Conservation (phyloP, 345 rosid genomes). For the Nasturtium officinale region DNA sequence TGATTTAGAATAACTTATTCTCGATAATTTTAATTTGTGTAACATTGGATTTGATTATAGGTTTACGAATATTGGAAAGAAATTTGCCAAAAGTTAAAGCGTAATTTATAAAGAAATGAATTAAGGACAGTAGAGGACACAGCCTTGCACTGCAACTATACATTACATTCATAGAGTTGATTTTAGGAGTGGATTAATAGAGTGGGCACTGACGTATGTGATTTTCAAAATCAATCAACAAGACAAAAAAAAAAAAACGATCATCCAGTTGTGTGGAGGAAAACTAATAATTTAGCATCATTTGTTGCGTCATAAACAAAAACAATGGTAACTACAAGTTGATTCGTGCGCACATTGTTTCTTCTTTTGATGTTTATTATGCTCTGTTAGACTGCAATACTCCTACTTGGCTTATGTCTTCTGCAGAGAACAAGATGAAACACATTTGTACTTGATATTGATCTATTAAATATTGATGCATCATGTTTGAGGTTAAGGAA, state of each 20-base stretch:
- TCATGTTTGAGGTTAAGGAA: not conserved
- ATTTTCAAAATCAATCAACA: conserved; percentile 5
- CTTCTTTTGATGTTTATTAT: too few relatives aligned
- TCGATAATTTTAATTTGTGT: not conserved
- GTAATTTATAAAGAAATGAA: not conserved
- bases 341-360: not conserved
- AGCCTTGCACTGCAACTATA: conserved; percentile 16
- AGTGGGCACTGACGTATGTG: conserved; percentile 24
- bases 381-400: too few relatives aligned
- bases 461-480: not conserved
- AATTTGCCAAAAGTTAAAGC: not conserved
- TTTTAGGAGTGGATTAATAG: conserved; percentile 4
- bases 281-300: not conserved
- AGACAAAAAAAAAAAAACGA: not conserved
- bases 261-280: conserved; percentile 4
- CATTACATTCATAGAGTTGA: not conserved
- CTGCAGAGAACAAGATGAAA: too few relatives aligned
- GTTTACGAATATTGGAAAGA: not conserved
- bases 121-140: not conserved
- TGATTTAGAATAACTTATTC: not conserved
- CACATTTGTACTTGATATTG: not conserved
- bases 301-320: not conserved
- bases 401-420: too few relatives aligned
- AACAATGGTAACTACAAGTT: not conserved
- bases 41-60: not conserved